Percentiles rank a stretch among this genome's conserved stretches.
Conservation (phyloP, 768 basidiomycete genomes). For the Agrocybe praecox region DNA sequence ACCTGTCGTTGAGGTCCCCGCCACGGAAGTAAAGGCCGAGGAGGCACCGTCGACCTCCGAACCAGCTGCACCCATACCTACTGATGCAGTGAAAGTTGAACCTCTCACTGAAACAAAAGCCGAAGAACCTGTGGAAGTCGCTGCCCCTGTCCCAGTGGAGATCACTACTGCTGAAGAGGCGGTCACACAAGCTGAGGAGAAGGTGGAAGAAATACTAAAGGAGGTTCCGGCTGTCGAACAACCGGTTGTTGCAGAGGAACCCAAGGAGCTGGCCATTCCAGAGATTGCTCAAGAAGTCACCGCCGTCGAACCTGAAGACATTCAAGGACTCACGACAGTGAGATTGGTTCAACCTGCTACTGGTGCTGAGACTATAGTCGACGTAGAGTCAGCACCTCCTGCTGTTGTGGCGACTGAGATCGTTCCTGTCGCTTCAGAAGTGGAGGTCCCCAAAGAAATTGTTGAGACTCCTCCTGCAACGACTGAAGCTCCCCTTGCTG, state of each 20-base stretch:
- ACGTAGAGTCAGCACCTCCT: not conserved
- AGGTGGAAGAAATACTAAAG: not conserved
- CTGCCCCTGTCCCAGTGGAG: not conserved
- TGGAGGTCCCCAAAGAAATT: not conserved
- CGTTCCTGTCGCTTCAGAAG: not conserved
- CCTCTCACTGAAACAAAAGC: not conserved
- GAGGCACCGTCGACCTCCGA: not conserved
- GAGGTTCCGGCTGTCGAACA: not conserved
- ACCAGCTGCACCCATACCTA: not conserved
- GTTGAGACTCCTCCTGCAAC: not conserved
- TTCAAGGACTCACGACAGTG: not conserved
- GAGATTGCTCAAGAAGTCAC: not conserved
- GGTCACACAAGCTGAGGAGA: not conserved
- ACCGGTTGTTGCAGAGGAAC: not conserved
- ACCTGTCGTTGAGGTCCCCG: not conserved
- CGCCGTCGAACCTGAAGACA: not conserved
- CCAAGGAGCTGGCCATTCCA: not conserved
- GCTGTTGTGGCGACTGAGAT: not conserved
- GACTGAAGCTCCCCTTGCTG: not conserved
- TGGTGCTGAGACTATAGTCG: not conserved
- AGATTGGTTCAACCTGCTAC: not conserved
- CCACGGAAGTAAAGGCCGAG: not conserved
- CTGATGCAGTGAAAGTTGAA: conserved; percentile 1
- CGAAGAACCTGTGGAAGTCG: not conserved
- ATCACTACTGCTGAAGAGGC: not conserved